phyloP scores from a whole-genome alignment of 768 basidiomycete species.

The Hortiboletus flavorubellus region DNA sequence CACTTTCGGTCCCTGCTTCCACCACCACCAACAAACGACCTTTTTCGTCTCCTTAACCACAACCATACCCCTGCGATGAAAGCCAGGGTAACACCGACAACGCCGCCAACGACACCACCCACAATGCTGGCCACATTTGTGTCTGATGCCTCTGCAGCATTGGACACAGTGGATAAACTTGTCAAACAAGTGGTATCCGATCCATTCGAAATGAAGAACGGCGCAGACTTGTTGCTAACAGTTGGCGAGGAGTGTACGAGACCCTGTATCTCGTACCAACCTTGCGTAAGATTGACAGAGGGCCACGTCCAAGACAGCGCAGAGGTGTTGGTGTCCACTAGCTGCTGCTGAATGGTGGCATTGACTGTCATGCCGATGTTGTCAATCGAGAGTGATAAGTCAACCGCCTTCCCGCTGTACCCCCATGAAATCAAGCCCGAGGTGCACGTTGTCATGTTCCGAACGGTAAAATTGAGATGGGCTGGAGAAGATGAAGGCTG shows the following conservation, averaged over 20 bases:
- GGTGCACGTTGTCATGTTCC: constrained; percentile 36
- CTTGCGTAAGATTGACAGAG: constrained; percentile 43
- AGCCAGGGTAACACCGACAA: constrained; percentile 35
- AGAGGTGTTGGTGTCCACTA: constrained; percentile 31
- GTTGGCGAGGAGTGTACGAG: constrained; percentile 1
- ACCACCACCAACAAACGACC: constrained; percentile 24
- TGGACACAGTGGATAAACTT: constrained; percentile 12
- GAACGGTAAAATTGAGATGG: constrained; percentile 23
- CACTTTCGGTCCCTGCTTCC: constrained; percentile 22
- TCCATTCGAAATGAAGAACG: constrained; percentile 39
- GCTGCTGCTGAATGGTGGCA: constrained; percentile 11
- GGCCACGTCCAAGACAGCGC: constrained; percentile 38
- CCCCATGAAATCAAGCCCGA: constrained; percentile 37
- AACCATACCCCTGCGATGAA: constrained; percentile 33
- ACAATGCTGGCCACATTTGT: constrained; percentile 44
- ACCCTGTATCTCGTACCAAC: constrained; percentile 43
- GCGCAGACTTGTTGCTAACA: constrained; percentile 18
- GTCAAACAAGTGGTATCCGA: constrained; percentile 34
- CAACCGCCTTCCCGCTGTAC: constrained; percentile 33
- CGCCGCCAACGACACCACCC: constrained; percentile 50
- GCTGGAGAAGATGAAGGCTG: constrained; percentile 13
- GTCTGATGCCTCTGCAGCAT: constrained; percentile 20
- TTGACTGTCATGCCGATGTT: constrained; percentile 32
- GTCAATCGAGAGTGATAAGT: constrained; percentile 37
- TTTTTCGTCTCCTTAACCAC: constrained; percentile 22